Evolutionary conservation across 495 filamentous ascomycete species (phyloP).

Genomic region (Rhizodiscina lignyota): DNA sequence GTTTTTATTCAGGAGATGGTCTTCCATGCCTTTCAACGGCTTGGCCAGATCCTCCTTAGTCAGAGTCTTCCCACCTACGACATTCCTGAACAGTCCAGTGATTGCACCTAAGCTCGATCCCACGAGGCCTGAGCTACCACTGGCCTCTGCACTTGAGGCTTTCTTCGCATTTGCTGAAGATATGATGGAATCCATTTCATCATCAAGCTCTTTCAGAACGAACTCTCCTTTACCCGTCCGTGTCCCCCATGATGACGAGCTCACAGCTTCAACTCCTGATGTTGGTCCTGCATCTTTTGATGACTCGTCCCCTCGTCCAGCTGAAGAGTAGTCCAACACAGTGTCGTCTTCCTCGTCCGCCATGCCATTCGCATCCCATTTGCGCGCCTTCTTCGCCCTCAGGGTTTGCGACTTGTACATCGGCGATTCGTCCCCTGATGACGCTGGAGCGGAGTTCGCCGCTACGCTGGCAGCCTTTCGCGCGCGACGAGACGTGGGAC

Average conservation of each 20-base stretch:
- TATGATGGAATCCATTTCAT: slow-evolving; percentile 83
- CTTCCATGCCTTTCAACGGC: slow-evolving; percentile 87
- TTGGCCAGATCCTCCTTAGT: slow-evolving; percentile 78
- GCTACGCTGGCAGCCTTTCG: slow-evolving; percentile 59
- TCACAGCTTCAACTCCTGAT: slow-evolving; percentile 45
- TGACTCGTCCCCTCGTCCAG: slow-evolving; percentile 34
- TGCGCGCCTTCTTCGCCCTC: slow-evolving; percentile 57
- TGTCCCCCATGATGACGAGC: slow-evolving; percentile 64
- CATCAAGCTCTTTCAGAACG: slow-evolving; percentile 80
- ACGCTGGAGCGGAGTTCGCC: slow-evolving; percentile 45
- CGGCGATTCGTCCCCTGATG: slow-evolving; percentile 66
- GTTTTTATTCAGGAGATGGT: slow-evolving; percentile 89
- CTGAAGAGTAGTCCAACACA: slow-evolving; percentile 72
- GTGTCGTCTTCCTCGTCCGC: slow-evolving; percentile 66
- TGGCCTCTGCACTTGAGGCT: slow-evolving; percentile 28
- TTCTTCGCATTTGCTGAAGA: slow-evolving; percentile 50
- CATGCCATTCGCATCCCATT: slow-evolving; percentile 79
- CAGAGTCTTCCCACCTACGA: slow-evolving; percentile 83
- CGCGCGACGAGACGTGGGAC: slow-evolving; percentile 66
- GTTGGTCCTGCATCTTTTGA: slow-evolving; percentile 29
- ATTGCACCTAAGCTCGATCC: slow-evolving; percentile 64
- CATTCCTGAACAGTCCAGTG: slow-evolving; percentile 76
- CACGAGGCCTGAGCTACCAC: slow-evolving; percentile 43
- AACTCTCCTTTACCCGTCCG: slow-evolving; percentile 80
- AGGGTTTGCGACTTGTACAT: slow-evolving; percentile 31